Evolutionary conservation across 306 rosid genomes (phyloP).

Genomic region (Senna siamea): DNA sequence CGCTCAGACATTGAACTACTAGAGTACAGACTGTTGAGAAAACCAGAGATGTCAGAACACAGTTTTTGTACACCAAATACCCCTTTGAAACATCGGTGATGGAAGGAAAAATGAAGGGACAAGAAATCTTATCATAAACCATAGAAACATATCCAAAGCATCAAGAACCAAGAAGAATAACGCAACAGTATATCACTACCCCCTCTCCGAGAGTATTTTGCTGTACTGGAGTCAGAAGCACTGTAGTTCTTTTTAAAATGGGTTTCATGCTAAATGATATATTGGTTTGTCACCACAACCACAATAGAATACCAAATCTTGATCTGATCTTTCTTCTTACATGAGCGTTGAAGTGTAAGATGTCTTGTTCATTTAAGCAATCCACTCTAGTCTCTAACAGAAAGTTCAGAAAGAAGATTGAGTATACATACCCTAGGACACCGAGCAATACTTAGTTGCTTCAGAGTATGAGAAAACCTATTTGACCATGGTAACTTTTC

Average conservation of each 20-base stretch:
- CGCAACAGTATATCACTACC: neutral
- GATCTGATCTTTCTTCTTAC: conserved; percentile 1
- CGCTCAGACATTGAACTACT: conserved; percentile 30
- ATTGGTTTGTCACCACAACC: neutral
- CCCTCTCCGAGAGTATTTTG: neutral
- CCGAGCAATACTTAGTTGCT: conserved; percentile 85
- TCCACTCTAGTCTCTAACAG: conserved; percentile 6
- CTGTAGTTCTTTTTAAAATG: neutral
- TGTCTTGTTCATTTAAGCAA: conserved; percentile 24
- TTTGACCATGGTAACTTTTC: conserved; percentile 81
- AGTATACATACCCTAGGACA: conserved; percentile 70
- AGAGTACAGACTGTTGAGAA: conserved; percentile 27
- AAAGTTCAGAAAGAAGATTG: conserved; percentile 24
- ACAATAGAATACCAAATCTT: neutral
- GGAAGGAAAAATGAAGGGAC: neutral
- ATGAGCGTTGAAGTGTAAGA: neutral
- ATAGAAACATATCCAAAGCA: neutral
- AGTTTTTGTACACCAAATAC: conserved; percentile 9
- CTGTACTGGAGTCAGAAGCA: neutral
- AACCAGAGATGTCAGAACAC: conserved; percentile 12
- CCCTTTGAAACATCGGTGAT: conserved; percentile 9
- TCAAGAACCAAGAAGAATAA: conserved; percentile 1
- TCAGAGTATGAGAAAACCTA: conserved; percentile 64
- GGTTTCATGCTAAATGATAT: neutral
- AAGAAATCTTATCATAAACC: neutral